Base-by-base conservation (phyloP, 1,284 basidiomycete genomes). In the Boletus smithii region DNA sequence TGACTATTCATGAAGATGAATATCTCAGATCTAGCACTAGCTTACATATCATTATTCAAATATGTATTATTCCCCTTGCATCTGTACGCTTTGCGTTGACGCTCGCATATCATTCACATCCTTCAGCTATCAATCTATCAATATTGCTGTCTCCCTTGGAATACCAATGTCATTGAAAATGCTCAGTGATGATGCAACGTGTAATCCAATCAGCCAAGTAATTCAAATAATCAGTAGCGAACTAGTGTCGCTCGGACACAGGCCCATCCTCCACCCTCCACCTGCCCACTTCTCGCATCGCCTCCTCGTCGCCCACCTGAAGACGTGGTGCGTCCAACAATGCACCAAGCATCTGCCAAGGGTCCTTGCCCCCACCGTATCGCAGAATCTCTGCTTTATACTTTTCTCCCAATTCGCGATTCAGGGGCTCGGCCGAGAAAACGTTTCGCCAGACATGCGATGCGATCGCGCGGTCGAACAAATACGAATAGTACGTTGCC, bases 401-500 rank as follows among this genome's bases (percentile, higher is more conserved):
- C 64, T 73, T 78, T 60, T 97, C 91, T 0, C 95, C 89, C 38
- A 72, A 74, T 49, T 73, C 76, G 24, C 83, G 70, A 50, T 75
- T 75, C 16, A 93, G 66, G 0, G 88, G 88, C 36, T 85, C 72
- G 1, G 54, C 51, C 2, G 72, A 70, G 60, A 99, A 98, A 0
- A 97, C 72, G 16, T 83, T 76, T 10, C 73, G 69, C 88, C 92
- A 99, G 1, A 98, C 84, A 31, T 88, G 80, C 10, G 89, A 88
- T 0, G 97, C 95, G 51, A 99, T 97, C 3, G 93, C 93, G 4
- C 95, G 81, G 60, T 98, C 97, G 56, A 99, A 93, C 7, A 98
- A 75, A 67, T 99, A 99, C 13, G 92, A 94, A 63, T 99, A 99
- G 69, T 99, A 99, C 1, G 92, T 97, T 8, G 95, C 92, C 7